Evolutionary conservation across 2,329 filamentous ascomycete genomes (phyloP), one percentile per base, ranked within the genome.

Genomic region (Cladosporium sp.): DNA sequence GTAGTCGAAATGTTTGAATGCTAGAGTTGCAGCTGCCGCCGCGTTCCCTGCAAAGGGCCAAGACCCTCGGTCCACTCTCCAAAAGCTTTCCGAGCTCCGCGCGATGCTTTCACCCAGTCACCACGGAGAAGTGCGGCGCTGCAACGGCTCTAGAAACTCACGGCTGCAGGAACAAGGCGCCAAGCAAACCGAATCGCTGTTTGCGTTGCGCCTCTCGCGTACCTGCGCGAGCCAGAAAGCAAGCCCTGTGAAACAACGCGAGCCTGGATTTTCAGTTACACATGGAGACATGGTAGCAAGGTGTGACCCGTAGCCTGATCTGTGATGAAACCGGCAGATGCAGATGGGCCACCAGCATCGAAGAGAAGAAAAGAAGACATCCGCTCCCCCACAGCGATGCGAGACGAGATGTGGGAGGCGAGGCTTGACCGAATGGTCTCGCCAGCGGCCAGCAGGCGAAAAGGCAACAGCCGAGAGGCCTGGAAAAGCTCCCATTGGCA

Each of bases 51-150:
- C 20, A 34, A 25, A 34, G 6, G 30, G 34, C 49, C 20, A 36
- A 14, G 47, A 37, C 17, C 3, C 47, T 19, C 47, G 47, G 30
- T 7, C 15, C 47, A 20, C 28, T 19, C 25, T 47, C 22, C 22
- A 47, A 40, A 55, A 45, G 52, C 30, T 47, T 47, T 55, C 54
- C 54, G 54, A 56, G 54, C 54, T 56, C 54, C 42, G 54, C 40
- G 43, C 34, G 42, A 49, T 20, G 28, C 34, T 42, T 34, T 47
- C 52, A 19, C 19, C 28, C n/a, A n/a, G 14, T 9, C 15, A 34
- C 36, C 34, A 51, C 49, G 49, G 34, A 51, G 12, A 51, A 38
- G 30, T 25, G 49, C 30, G 47, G 47, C 30, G 49, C 36, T 39
- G 34, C 39, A 55, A 55, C 51, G 38, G 38, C 51, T 15, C 38